These are phyloP conservation scores for Melampsora americana DNA, from an alignment of 1,284 basidiomycete species.

Conservation along the genomic window DNA sequence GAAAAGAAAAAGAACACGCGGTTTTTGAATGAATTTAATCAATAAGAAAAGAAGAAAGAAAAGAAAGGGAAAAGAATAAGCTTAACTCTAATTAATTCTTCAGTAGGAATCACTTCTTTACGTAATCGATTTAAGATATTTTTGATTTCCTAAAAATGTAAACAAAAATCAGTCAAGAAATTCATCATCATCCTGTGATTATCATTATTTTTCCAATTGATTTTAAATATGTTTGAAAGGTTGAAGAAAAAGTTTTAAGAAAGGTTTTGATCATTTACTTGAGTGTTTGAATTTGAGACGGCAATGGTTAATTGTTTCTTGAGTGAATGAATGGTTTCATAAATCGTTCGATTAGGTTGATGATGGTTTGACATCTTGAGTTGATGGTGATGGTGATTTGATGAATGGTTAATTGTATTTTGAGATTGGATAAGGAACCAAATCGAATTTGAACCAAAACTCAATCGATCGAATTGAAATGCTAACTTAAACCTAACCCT, in stretches of 20 bases:
- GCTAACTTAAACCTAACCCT: no score
- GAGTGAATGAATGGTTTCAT: constrained; percentile 31
- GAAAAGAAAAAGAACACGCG: constrained; percentile 1
- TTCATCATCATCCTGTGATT: no score
- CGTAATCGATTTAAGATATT: constrained; percentile 18
- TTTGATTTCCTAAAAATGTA: constrained; percentile 21
- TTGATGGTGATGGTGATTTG: neutral
- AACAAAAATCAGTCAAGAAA: neutral
- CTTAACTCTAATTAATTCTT: constrained; percentile 42
- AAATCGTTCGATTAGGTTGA: constrained; percentile 13
- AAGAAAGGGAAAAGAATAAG: neutral
- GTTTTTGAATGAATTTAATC: neutral
- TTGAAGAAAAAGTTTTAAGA: neutral
- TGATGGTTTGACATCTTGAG: constrained; percentile 5
- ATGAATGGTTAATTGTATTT: no score
- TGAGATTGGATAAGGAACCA: no score
- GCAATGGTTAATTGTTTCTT: constrained; percentile 19
- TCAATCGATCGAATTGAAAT: no score
- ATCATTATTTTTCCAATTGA: no score
- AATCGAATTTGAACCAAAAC: no score
- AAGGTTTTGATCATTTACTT: neutral
- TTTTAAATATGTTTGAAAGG: no score
- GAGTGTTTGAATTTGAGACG: constrained; percentile 1
- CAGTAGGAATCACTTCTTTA: constrained; percentile 27
- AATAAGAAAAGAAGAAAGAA: constrained; percentile 3